These are phyloP conservation scores for Xylaria sp. DNA, from an alignment of 2,329 filamentous ascomycete genomes.

Conservation along the genomic window DNA sequence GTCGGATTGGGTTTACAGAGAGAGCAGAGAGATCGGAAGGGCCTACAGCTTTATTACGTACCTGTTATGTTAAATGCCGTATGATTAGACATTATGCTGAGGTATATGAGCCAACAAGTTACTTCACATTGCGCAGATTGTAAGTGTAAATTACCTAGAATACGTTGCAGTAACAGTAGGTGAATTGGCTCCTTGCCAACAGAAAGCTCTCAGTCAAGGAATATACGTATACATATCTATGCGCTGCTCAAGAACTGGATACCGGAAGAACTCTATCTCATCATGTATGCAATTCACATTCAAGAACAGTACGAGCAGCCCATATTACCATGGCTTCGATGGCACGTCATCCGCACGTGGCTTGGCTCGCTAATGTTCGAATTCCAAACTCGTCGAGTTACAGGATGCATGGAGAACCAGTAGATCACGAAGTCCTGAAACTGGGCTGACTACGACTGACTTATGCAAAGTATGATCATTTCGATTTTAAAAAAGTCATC, in stretches of 20 bases:
- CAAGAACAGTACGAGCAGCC: neutral
- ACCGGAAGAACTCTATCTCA: no score
- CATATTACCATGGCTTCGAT: neutral
- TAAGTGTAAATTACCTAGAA: neutral
- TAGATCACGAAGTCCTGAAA: constrained; percentile 26
- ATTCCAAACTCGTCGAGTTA: constrained; percentile 24
- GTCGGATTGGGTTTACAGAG: neutral
- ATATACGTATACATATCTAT: no score
- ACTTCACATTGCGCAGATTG: neutral
- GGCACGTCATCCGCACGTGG: constrained; percentile 1
- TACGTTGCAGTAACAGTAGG: neutral
- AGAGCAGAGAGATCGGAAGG: neutral
- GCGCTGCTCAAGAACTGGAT: no score
- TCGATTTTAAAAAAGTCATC: neutral
- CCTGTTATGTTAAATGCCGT: neutral
- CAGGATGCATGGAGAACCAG: constrained; percentile 7
- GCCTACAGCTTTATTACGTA: neutral
- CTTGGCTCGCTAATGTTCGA: neutral
- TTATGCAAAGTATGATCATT: neutral
- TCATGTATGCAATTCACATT: neutral
- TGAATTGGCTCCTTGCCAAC: neutral
- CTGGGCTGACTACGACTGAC: neutral
- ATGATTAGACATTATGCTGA: constrained; percentile 1
- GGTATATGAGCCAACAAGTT: neutral
- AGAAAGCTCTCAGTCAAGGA: neutral